Evolutionary conservation across 768 basidiomycete species (phyloP).

Genomic region (Pleurotus djamor): DNA sequence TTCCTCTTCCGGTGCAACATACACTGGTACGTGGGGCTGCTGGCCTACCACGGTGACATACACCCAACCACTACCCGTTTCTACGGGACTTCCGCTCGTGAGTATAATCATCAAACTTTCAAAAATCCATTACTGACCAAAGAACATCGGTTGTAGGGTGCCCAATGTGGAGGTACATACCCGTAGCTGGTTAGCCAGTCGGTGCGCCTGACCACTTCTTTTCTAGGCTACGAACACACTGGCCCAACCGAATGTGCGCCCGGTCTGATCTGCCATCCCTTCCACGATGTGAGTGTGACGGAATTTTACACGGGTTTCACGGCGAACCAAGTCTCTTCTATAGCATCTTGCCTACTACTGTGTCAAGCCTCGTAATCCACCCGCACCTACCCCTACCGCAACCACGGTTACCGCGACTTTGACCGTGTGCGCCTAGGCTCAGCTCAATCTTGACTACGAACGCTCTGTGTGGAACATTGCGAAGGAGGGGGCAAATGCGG

Average conservation of each 20-base stretch:
- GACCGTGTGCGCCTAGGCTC: neutral
- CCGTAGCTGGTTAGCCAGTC: neutral
- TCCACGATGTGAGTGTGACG: neutral
- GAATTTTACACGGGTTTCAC: neutral
- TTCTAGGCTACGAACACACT: neutral
- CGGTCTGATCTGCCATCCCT: neutral
- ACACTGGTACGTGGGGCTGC: conserved; percentile 3
- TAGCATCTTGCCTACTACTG: neutral
- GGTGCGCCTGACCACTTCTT: neutral
- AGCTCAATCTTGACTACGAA: neutral
- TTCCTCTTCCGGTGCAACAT: neutral
- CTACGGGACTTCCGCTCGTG: neutral
- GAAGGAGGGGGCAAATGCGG: too few species aligned
- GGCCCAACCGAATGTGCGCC: neutral
- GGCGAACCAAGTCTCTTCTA: neutral
- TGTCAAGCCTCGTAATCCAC: neutral
- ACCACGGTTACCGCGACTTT: neutral
- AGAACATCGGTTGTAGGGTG: neutral
- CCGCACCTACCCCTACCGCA: neutral
- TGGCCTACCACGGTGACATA: conserved; percentile 6
- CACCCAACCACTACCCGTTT: neutral
- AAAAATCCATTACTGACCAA: neutral
- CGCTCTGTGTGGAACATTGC: too few species aligned
- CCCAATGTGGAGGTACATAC: neutral
- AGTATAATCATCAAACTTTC: neutral